Evolutionary conservation across 148 eudicot species (phyloP), one percentile per base, ranked within the genome.

Genomic region (Nepenthes gracilis): DNA sequence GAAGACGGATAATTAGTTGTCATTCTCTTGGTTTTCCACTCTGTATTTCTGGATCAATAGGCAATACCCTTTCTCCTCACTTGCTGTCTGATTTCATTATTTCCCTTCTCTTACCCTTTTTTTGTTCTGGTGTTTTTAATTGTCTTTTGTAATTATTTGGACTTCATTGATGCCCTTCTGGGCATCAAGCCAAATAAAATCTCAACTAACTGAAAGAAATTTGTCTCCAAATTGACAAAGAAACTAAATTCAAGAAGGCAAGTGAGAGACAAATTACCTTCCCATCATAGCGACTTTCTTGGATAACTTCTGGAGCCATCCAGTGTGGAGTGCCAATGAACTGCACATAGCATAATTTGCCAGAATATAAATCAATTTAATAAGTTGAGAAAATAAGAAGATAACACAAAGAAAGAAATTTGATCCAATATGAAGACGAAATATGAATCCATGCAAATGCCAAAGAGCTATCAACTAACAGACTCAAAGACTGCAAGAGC

Each of bases 301-400:
- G 99, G 77, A 93, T 93, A 71, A 93, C 96, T 81, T 93, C 99
- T n/a, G 99, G 99, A 59, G 99, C 96, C 99, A 93, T 93, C 99
- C 99, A 93, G 76, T 93, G 99, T 58, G 99, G 99, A 64, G 99
- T 93, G 60, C 99, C 99, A 63, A 93, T 93, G 66, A 93, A 88
- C 99, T 93, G 83, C 58, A 48, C 54, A 59, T 11, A 78, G 14
- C 47, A 37, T 35, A 56, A 60, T 9, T n/a, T 40, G 65, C 35
- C 40, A 76, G 32, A 53, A 32, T 40, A 36, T 48, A 54, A 35
- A 65, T 33, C 52, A 56, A 57, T 14, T 48, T 43, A 23, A 23
- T 23, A 23, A 23, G 23, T 23, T 23, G 23, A 23, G 23, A 23
- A 23, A 23, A 23, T 61, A 14, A 59, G 40, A 13, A 32, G 33